These are phyloP conservation scores for Amesomyces nigricolor DNA, from an alignment of 2,329 filamentous ascomycete species.

Conservation along the genomic window DNA sequence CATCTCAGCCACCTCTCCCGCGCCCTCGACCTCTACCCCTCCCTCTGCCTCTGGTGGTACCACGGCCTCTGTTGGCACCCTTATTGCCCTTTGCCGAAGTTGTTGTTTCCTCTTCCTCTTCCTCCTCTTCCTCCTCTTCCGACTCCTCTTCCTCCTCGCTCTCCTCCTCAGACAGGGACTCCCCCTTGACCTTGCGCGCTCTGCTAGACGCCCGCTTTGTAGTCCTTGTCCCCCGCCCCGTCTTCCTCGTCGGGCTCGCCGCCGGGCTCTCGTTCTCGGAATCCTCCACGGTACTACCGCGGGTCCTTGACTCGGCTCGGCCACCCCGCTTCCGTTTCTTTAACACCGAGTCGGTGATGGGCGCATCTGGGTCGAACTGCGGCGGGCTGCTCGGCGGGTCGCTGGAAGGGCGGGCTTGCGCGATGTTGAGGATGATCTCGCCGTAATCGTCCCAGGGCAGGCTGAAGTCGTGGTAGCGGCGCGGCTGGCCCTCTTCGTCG, in stretches of 20 bases:
- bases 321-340: conserved; percentile 43
- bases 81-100: conserved; percentile 34
- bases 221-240: conserved; percentile 40
- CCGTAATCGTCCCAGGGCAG: conserved; percentile 48
- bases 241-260: conserved; percentile 36
- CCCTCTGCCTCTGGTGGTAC: conserved; percentile 26
- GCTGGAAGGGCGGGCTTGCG: conserved; percentile 38
- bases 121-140: conserved; percentile 34
- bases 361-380: conserved; percentile 34
- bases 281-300: conserved; percentile 47
- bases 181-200: conserved; percentile 35
- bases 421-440: conserved; percentile 43
- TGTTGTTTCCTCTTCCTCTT: conserved; percentile 35
- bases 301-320: conserved; percentile 33
- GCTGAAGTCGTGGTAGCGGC: conserved; percentile 61
- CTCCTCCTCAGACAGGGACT: conserved; percentile 34
- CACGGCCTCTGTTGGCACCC: conserved; percentile 33
- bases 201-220: conserved; percentile 41
- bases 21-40: conserved; percentile 32
- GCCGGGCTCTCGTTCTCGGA: conserved; percentile 44
- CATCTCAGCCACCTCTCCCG: conserved; percentile 21
- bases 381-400: conserved; percentile 45
- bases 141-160: conserved; percentile 30
- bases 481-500: conserved; percentile 51
- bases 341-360: conserved; percentile 18